These are phyloP conservation scores for Globisporangium recalcitrans DNA, from an alignment of 352 stramenopile genomes.

Conservation along the genomic window DNA sequence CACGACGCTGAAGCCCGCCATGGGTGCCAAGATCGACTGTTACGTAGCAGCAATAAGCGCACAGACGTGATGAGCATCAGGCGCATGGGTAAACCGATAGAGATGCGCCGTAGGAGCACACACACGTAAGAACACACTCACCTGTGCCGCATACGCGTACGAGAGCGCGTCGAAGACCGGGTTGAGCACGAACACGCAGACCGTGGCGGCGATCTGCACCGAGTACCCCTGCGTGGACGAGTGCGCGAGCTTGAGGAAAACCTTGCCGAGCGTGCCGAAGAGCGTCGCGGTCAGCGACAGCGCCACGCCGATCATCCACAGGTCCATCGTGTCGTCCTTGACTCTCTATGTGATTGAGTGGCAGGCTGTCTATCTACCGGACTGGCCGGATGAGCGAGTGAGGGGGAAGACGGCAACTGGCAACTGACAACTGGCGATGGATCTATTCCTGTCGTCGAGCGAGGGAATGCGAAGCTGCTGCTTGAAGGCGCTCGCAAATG, in stretches of 20 bases:
- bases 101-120: conserved; percentile 14
- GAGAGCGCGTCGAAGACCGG: conserved; percentile 84
- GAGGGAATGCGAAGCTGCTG: background rate
- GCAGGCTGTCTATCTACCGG: background rate
- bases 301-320: conserved; percentile 76
- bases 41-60: background rate
- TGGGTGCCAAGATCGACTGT: conserved; percentile 79
- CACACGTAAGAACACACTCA: conserved; percentile 16
- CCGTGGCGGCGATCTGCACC: conserved; percentile 60
- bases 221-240: conserved; percentile 45
- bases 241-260: conserved; percentile 84
- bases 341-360: background rate
- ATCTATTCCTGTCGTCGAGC: conserved; percentile 7
- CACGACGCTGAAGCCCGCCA: conserved; percentile 85
- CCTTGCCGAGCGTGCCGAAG: conserved; percentile 82
- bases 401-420: background rate
- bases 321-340: background rate
- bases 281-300: conserved; percentile 79
- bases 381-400: background rate
- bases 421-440: too few relatives aligned
- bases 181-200: conserved; percentile 83
- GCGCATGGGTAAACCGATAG: too few relatives aligned
- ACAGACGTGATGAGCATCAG: background rate
- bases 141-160: conserved; percentile 82
- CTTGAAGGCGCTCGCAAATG: background rate